Evolutionary conservation across 2,329 filamentous ascomycete genomes (phyloP).

Genomic region (Hypoxylon sp.): DNA sequence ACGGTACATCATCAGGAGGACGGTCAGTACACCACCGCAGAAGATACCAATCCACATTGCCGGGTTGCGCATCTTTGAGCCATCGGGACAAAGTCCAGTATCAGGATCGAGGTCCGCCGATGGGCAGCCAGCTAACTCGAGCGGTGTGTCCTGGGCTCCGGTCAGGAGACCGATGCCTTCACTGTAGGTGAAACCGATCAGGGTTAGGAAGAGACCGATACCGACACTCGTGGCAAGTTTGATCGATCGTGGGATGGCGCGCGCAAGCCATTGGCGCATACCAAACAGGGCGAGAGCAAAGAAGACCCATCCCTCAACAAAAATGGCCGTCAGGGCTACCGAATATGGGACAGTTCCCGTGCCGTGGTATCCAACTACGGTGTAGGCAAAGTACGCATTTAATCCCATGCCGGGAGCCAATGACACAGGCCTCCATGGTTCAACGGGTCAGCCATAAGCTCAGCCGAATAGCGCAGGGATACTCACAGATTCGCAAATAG

Average conservation of each 20-base stretch:
- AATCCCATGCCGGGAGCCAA: slow-evolving; percentile 82
- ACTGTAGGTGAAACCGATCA: slow-evolving; percentile 81
- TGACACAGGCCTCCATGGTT: slow-evolving; percentile 66
- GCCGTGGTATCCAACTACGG: slow-evolving; percentile 81
- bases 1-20: slow-evolving; percentile 84
- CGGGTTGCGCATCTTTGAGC: slow-evolving; percentile 82
- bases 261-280: slow-evolving; percentile 88
- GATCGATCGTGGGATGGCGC: slow-evolving; percentile 84
- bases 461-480: neutral
- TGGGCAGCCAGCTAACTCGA: slow-evolving; percentile 79
- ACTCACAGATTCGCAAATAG: slow-evolving; percentile 79
- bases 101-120: slow-evolving; percentile 54
- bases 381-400: slow-evolving; percentile 85
- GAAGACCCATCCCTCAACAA: slow-evolving; percentile 89
- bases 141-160: slow-evolving; percentile 74
- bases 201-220: slow-evolving; percentile 83
- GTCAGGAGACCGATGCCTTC: slow-evolving; percentile 85
- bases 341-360: slow-evolving; percentile 78
- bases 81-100: slow-evolving; percentile 70
- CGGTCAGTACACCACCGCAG: slow-evolving; percentile 83
- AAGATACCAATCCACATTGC: slow-evolving; percentile 92
- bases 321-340: slow-evolving; percentile 85
- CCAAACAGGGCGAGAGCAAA: slow-evolving; percentile 82
- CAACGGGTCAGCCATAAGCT: slow-evolving; percentile 6
- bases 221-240: slow-evolving; percentile 89